These are phyloP conservation scores for Mycosphaerella arachidis DNA, from an alignment of 2,329 filamentous ascomycete genomes.

Conservation along the genomic window DNA sequence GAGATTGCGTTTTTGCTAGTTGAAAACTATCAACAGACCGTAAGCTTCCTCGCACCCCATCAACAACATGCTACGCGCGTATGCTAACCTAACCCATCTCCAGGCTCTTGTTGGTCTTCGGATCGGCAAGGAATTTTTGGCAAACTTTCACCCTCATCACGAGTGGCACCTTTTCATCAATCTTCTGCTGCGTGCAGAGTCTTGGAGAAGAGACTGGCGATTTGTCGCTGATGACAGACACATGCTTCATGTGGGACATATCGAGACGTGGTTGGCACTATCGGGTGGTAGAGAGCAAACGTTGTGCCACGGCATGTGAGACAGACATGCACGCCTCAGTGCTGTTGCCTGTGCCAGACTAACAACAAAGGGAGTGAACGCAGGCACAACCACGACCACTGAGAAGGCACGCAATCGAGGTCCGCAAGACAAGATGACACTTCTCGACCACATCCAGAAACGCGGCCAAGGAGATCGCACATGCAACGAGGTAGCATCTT, in stretches of 20 bases:
- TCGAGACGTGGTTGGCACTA: too few relatives aligned
- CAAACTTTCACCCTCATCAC: conserved; percentile 11
- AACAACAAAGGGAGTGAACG: background rate
- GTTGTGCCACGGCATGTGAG: too few relatives aligned
- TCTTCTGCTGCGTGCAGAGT: conserved; percentile 8
- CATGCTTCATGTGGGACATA: too few relatives aligned
- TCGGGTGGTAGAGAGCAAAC: too few relatives aligned
- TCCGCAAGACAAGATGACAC: background rate
- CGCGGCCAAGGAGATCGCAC: background rate
- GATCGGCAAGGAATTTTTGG: conserved; percentile 78
- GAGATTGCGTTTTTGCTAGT: conserved; percentile 86
- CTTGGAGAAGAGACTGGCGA: conserved; percentile 19
- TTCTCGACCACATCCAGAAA: background rate
- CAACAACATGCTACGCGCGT: background rate
- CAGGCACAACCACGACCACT: background rate
- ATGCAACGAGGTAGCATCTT: background rate
- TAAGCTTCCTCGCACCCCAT: background rate
- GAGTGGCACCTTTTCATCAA: conserved; percentile 24
- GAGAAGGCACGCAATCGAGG: background rate
- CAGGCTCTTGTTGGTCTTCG: conserved; percentile 61
- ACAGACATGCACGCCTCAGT: background rate
- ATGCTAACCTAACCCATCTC: background rate
- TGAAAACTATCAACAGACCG: conserved; percentile 78
- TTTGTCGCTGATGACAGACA: background rate
- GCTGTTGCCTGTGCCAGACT: background rate